Conservation (phyloP, 1,284 basidiomycete genomes). For the Fomitopsis schrenkii region DNA sequence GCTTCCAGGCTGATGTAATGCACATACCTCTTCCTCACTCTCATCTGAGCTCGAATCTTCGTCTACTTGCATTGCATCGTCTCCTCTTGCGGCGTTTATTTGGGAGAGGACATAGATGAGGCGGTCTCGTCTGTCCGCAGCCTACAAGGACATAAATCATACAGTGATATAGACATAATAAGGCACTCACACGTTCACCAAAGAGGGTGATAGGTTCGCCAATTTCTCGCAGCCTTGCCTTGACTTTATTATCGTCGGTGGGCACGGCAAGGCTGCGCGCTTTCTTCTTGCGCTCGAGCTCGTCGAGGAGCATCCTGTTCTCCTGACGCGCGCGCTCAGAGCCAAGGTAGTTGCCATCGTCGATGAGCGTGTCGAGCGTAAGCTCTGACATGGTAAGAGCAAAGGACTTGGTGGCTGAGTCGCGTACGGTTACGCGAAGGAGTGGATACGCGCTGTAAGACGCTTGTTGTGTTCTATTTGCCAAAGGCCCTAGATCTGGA, state of each 20-base stretch:
- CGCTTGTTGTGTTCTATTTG: conserved; percentile 9
- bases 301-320: conserved; percentile 82
- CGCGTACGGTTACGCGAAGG: background rate
- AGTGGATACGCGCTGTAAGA: background rate
- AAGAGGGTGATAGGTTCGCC: conserved; percentile 97
- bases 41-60: conserved; percentile 59
- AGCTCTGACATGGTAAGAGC: conserved; percentile 56
- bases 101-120: conserved; percentile 89
- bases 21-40: conserved; percentile 72
- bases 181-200: conserved; percentile 82
- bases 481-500: conserved; percentile 12
- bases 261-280: conserved; percentile 93
- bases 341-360: conserved; percentile 71
- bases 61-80: conserved; percentile 67
- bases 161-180: conserved; percentile 7
- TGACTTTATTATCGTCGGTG: conserved; percentile 93
- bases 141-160: conserved; percentile 36
- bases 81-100: conserved; percentile 78
- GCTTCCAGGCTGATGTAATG: background rate
- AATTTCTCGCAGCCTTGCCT: conserved; percentile 84
- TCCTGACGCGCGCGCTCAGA: conserved; percentile 69
- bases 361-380: conserved; percentile 67
- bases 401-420: background rate
- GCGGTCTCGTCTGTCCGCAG: conserved; percentile 88
- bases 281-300: conserved; percentile 93